Percentiles rank a stretch among this genome's conserved stretches.
These are phyloP conservation scores for Penicillium goetzii DNA, from an alignment of 495 filamentous ascomycete genomes.

Conservation along the genomic window DNA sequence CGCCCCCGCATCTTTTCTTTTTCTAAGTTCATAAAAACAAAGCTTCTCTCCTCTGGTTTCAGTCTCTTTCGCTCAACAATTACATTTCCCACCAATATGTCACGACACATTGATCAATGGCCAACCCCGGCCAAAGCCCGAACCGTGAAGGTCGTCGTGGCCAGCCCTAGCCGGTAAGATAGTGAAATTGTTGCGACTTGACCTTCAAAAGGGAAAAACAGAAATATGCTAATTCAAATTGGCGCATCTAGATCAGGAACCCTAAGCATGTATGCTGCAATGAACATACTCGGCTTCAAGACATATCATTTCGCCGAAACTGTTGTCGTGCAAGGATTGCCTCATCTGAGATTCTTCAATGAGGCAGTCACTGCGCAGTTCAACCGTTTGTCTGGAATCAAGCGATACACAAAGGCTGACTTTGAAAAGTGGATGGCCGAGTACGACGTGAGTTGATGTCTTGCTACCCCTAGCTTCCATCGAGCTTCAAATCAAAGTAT, in stretches of 20 bases:
- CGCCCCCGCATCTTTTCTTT: background rate
- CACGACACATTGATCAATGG: conserved; percentile 23
- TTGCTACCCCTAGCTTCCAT: background rate
- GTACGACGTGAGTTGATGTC: conserved; percentile 25
- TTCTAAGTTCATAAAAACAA: background rate
- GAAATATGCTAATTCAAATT: background rate
- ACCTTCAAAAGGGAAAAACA: too few relatives aligned
- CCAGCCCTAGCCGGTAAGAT: conserved; percentile 31
- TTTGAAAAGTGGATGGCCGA: conserved; percentile 29
- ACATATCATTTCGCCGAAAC: conserved; percentile 31
- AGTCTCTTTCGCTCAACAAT: background rate
- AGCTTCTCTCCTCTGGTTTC: background rate
- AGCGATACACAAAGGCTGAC: conserved; percentile 20
- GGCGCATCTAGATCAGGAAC: conserved; percentile 26
- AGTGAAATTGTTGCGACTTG: background rate
- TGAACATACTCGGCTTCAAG: conserved; percentile 30
- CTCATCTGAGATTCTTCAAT: conserved; percentile 26
- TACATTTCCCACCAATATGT: conserved; percentile 10
- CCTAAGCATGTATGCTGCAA: conserved; percentile 26
- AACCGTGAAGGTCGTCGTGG: conserved; percentile 27
- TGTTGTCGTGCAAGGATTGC: conserved; percentile 1
- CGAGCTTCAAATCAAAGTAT: background rate
- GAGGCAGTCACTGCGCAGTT: conserved; percentile 23
- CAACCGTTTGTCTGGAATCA: conserved; percentile 25
- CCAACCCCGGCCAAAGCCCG: conserved; percentile 16